These are phyloP conservation scores for Breviolum minutum DNA, from an alignment of 73 alveolate genomes.

Conservation along the genomic window DNA sequence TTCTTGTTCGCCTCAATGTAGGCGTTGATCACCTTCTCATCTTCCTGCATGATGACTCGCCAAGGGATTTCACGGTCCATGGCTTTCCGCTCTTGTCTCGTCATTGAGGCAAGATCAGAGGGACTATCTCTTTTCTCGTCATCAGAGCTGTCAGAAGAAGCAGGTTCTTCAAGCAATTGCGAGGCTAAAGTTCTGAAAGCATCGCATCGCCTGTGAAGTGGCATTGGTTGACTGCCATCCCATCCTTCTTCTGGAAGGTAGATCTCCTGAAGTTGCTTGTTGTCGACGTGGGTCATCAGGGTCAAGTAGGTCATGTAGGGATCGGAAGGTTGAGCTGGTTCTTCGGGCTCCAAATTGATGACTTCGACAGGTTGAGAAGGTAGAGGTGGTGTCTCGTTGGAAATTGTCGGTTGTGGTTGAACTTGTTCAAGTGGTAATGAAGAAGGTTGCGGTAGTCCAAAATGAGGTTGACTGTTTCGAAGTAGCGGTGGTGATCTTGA, in stretches of 20 bases:
- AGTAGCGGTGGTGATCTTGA: background rate
- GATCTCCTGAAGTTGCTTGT: background rate
- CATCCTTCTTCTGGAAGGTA: background rate
- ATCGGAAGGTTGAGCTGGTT: background rate
- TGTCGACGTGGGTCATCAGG: background rate
- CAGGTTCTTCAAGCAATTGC: background rate
- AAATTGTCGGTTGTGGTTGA: too few relatives aligned
- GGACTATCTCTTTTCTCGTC: background rate
- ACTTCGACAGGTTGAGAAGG: background rate
- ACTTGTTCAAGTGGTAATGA: background rate
- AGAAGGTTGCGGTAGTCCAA: background rate
- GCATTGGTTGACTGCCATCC: background rate
- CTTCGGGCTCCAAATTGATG: background rate
- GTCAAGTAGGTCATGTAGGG: background rate
- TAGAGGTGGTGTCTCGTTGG: too few relatives aligned
- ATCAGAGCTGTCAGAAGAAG: background rate
- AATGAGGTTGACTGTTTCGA: background rate
- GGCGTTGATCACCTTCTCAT: background rate
- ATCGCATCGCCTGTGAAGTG: background rate
- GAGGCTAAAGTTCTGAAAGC: background rate
- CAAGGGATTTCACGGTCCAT: conserved; percentile 27
- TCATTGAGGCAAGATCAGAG: background rate
- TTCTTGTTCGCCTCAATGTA: conserved; percentile 8
- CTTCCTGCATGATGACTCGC: background rate
- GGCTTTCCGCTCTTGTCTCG: conserved; percentile 7